Evolutionary conservation across 306 rosid genomes (phyloP).

Genomic region (Phaseolus lunatus): DNA sequence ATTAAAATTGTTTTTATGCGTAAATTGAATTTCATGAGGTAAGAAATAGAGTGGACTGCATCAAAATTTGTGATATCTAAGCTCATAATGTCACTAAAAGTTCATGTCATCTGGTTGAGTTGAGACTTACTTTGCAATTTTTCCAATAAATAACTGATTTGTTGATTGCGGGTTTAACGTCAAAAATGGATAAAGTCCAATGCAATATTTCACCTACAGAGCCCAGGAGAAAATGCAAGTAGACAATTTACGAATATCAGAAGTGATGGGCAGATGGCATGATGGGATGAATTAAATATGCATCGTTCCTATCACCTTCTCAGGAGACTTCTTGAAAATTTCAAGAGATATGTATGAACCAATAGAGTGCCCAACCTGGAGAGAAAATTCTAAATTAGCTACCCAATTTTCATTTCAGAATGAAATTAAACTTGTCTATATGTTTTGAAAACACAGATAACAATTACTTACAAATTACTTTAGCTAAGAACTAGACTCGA

Average conservation of each 20-base stretch:
- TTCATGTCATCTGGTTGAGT: conserved; percentile 17
- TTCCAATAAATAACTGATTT: conserved; percentile 60
- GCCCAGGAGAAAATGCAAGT: conserved; percentile 44
- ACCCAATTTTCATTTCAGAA: conserved; percentile 37
- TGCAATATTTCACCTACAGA: conserved; percentile 71
- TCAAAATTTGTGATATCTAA: conserved; percentile 34
- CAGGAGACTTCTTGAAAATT: conserved; percentile 59
- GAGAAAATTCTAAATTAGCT: conserved; percentile 44
- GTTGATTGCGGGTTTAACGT: conserved; percentile 61
- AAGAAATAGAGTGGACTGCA: conserved; percentile 30
- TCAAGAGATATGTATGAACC: conserved; percentile 81
- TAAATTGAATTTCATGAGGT: conserved; percentile 11
- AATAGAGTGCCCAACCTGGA: conserved; percentile 90
- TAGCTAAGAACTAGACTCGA: conserved; percentile 33
- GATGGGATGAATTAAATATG: conserved; percentile 25
- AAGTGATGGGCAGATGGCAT: conserved; percentile 43
- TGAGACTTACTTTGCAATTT: conserved; percentile 59
- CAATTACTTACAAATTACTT: conserved; percentile 4
- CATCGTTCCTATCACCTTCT: conserved; percentile 62
- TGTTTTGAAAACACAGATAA: conserved; percentile 9
- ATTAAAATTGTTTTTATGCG: conserved; percentile 1
- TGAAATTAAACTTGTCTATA: conserved; percentile 18
- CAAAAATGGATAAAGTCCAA: conserved; percentile 91
- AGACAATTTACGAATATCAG: conserved; percentile 31
- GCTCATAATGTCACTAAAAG: conserved; percentile 16